These are phyloP conservation scores for Kitagawia praeruptora DNA, from an alignment of 129 eudicot species.

Conservation along the genomic window DNA sequence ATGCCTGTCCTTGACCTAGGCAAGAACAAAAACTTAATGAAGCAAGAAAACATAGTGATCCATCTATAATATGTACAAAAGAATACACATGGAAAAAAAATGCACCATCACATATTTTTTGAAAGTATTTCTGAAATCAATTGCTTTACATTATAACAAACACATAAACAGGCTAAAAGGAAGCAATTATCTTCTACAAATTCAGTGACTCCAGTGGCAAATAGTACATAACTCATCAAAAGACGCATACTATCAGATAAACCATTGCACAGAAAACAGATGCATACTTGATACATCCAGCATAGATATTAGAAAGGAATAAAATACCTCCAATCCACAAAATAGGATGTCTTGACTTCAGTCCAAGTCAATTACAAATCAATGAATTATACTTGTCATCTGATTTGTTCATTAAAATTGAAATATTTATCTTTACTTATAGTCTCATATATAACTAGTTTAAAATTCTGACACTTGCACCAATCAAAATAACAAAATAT, in stretches of 20 bases:
- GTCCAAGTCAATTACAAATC: neutral
- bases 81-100: neutral
- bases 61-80: neutral
- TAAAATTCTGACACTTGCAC: neutral
- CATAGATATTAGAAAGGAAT: no score
- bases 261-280: neutral
- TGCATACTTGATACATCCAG: neutral
- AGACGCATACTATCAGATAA: neutral
- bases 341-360: no score
- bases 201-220: neutral
- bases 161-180: neutral
- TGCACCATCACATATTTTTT: neutral
- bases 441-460: neutral
- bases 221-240: neutral
- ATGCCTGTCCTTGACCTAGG: constrained; percentile 91
- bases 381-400: neutral
- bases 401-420: neutral
- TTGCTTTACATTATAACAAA: neutral
- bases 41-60: neutral
- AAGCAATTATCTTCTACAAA: neutral
- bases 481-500: neutral
- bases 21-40: constrained; percentile 10
- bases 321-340: no score
- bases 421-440: neutral
- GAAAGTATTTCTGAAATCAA: neutral